Conservation (phyloP, 768 basidiomycete species). For the Lepiota venenata region DNA sequence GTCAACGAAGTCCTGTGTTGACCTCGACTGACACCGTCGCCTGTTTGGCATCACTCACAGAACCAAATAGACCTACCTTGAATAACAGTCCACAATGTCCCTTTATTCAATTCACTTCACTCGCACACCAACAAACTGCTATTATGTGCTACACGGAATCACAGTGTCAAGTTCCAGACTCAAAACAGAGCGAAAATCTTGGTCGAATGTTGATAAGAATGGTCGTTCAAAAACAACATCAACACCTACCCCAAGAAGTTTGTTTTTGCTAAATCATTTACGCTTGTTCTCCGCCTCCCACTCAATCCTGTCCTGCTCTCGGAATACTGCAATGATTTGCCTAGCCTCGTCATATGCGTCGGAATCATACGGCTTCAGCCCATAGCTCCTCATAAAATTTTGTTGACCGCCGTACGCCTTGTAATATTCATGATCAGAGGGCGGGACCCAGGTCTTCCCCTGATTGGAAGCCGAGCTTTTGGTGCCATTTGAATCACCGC, state of each 20-base stretch:
- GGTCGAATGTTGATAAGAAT: too few species aligned
- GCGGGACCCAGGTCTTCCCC: neutral
- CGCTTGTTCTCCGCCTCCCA: neutral
- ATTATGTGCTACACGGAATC: too few species aligned
- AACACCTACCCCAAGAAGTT: too few species aligned
- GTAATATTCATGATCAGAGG: slow-evolving; percentile 3
- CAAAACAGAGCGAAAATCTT: too few species aligned
- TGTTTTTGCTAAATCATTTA: neutral
- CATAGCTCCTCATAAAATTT: neutral
- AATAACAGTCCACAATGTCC: too few species aligned
- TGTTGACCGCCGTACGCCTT: neutral
- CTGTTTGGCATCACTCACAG: neutral
- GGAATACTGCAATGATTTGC: neutral
- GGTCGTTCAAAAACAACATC: too few species aligned
- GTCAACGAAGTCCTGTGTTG: neutral
- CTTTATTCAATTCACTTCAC: too few species aligned
- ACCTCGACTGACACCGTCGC: neutral
- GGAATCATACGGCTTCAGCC: neutral
- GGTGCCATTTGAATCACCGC: too few species aligned
- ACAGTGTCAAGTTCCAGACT: too few species aligned
- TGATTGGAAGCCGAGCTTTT: neutral
- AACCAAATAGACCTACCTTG: slow-evolving; percentile 1
- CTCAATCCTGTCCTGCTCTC: neutral
- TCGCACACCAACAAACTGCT: too few species aligned
- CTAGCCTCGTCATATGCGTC: neutral